phyloP scores from a whole-genome alignment of 768 basidiomycete genomes.

The Rhizopogon salebrosus region DNA sequence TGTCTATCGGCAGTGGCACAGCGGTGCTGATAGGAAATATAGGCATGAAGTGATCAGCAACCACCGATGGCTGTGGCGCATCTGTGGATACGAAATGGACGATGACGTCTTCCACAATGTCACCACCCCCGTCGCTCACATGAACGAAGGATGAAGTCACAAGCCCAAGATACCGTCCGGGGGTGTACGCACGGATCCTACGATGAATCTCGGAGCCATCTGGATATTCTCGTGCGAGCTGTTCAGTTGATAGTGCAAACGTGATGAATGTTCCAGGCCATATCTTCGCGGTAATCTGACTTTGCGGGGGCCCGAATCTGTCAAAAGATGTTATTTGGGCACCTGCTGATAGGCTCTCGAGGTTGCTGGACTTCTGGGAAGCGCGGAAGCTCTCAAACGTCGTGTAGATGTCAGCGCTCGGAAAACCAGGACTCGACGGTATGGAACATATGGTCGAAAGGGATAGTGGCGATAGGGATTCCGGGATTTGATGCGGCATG shows the following conservation, averaged over 20 bases:
- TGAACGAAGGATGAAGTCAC: conserved; percentile 11
- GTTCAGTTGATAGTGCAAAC: conserved; percentile 13
- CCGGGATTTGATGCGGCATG: neutral
- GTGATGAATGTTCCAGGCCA: conserved; percentile 10
- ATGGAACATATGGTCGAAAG: neutral
- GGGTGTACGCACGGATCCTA: conserved; percentile 4
- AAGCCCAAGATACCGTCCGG: conserved; percentile 18
- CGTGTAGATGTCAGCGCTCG: neutral
- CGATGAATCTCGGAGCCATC: conserved; percentile 1
- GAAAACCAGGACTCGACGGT: neutral
- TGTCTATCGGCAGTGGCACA: neutral
- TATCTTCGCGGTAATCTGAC: neutral
- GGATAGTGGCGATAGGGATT: neutral
- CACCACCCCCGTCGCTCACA: conserved; percentile 5
- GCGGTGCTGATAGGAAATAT: neutral
- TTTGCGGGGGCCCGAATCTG: neutral
- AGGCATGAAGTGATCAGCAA: neutral
- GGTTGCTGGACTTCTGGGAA: neutral
- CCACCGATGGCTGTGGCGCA: conserved; percentile 6
- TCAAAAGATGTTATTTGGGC: neutral
- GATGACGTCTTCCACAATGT: conserved; percentile 12
- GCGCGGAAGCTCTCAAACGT: neutral
- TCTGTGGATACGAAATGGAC: conserved; percentile 14
- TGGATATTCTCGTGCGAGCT: conserved; percentile 1
- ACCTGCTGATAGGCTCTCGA: neutral